Base-by-base conservation (phyloP, 306 rosid genomes). In the Rosa lucieae region DNA sequence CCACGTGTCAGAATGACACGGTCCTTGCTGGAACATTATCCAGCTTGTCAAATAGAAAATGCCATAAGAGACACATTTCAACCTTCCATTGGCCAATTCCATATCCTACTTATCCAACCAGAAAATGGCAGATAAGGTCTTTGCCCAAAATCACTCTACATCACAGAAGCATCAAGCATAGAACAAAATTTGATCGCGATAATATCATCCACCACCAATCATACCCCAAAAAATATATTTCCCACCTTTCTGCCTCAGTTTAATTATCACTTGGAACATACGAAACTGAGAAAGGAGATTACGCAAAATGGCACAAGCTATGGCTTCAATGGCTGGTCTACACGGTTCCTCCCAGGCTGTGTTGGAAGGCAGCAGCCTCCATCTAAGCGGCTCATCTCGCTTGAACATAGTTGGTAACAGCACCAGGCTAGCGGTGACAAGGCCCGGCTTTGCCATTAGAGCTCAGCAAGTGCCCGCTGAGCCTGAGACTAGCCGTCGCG, bases 311-410 rank as follows among this genome's bases (percentile, higher is more conserved):
- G 97, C 90, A 37, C 96, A 92, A 56, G 92, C 96, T 67, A 89
- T 95, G 92, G 97, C 98, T 81, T 96, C 97, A 74, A 91, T 91
- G 96, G 88, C 98, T 51, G 92, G 98, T 42, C 78, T 91, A 12
- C 85, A 88, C 9, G 93, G 97, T 53, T 86, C 93, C 20, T 85
- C 98, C 70, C 97, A 92, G 70, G 90, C 89, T 70, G 90, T 89
- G 17, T 78, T 92, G 86, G 97, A 94, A 46, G 97, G 97, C 6
- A 89, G 92, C 78, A 89, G 90, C 78, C 89, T 90, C 63, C 92
- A 83, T 51, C 69, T 87, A 8, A 84, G 90, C 71, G 92, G 93
- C 61, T 89, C 91, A 20, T 84, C 84, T 68, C 83, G 94, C 11
- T 76, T 94, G 91, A 85, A 46, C 81, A 75, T 77, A 17, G 65